Evolutionary conservation across 2,329 filamentous ascomycete genomes (phyloP), one percentile per base, ranked within the genome.

Genomic region (Biscogniauxia marginata): DNA sequence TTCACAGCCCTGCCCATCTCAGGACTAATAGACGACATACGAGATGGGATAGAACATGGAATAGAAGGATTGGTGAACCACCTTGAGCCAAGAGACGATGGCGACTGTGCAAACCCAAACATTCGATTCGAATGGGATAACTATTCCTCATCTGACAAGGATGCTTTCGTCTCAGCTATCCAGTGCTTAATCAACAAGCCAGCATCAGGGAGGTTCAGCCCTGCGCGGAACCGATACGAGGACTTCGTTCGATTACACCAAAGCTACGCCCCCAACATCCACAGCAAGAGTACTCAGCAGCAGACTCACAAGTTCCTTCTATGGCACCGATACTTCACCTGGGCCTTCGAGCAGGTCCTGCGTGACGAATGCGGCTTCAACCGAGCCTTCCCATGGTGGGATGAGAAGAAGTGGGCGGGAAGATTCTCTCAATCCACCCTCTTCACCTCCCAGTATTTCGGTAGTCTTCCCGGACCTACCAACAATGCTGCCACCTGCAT

Each of bases 331-430:
- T 71, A 71, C 64, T 71, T 64, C 60, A 57, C 66, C 13, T 70
- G 67, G 64, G 61, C 64, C 18, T 64, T 70, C 43, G 67, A 68
- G 56, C 66, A 69, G 56, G 51, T 68, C 18, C 60, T 71, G 9
- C 69, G 70, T 34, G 63, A 68, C 44, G 70, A 71, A 62, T 71
- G 70, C 46, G 68, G 67, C 43, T 71, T 70, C 58, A 57, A 67
- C 62, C 47, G 65, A n/a, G 64, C 68, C 16, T 64, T 71, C 58
- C 62, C 67, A 53, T 71, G 69, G 69, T 71, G 70, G 70, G 69
- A 71, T 48, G 70, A 71, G 69, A 71, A 69, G 63, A 66, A 66
- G 53, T 70, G 70, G 62, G 66, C 70, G 39, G 70, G 70, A 20
- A 61, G 56, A 45, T 71, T 71, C 52, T 49, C 59, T 47, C 58